These are phyloP conservation scores for Apophysomyces variabilis DNA, from an alignment of 371 early-diverging fungal genomes.

Conservation along the genomic window DNA sequence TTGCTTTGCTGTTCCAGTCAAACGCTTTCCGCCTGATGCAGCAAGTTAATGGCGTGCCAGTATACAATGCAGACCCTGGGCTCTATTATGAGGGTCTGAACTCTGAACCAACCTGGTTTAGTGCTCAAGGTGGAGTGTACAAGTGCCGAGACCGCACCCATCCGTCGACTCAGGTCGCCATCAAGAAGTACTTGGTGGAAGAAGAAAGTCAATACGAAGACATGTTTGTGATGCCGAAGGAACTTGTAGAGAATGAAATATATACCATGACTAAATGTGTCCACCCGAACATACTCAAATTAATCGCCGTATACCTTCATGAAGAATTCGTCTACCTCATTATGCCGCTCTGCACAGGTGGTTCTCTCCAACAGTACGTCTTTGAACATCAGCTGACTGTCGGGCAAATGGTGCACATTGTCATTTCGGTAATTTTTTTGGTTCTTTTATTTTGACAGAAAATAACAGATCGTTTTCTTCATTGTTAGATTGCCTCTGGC, in stretches of 20 bases:
- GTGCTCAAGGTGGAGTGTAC: constrained; percentile 58
- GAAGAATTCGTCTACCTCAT: constrained; percentile 55
- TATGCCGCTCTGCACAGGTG: constrained; percentile 56
- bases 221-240: constrained; percentile 57
- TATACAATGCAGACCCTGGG: constrained; percentile 45
- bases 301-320: constrained; percentile 48
- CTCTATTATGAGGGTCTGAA: constrained; percentile 44
- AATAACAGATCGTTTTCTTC: background rate
- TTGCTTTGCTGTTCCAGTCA: constrained; percentile 10
- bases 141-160: constrained; percentile 35
- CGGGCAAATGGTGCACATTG: constrained; percentile 52
- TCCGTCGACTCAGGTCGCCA: constrained; percentile 38
- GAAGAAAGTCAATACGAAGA: constrained; percentile 43
- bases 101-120: constrained; percentile 54
- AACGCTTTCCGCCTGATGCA: constrained; percentile 33
- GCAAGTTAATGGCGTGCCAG: constrained; percentile 55
- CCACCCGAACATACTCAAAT: constrained; percentile 48
- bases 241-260: constrained; percentile 57
- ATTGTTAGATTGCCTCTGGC: constrained; percentile 48
- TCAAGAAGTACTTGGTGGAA: constrained; percentile 55
- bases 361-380: constrained; percentile 53
- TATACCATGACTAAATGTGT: constrained; percentile 57
- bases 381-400: constrained; percentile 52
- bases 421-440: constrained; percentile 36
- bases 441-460: background rate